Evolutionary conservation across 2,329 filamentous ascomycete species (phyloP), one percentile per base, ranked within the genome.

Genomic region (Beauveria asiatica): DNA sequence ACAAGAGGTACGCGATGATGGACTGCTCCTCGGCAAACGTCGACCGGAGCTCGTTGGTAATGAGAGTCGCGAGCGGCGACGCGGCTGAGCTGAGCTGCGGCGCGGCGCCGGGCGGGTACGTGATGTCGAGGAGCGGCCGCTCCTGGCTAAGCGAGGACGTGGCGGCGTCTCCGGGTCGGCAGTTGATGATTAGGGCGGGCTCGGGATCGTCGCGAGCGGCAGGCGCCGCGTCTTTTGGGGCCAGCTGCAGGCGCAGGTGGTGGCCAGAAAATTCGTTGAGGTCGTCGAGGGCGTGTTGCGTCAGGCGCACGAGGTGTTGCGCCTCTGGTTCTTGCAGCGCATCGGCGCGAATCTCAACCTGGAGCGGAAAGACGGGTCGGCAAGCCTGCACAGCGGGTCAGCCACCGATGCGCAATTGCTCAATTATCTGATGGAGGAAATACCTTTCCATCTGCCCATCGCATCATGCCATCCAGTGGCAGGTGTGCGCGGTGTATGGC

Each of bases 391-490:
- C 11, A 5, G 13, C 21, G 16, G 30, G 50, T 52, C n/a, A 48
- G 39, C 30, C 33, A 37, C 33, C 13, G 11, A 37, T 37, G 33
- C 5, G 33, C 13, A 16, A 6, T 37, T 37, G 13, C 33, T 37
- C 33, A 16, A 6, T 37, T 37, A 37, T 16, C 11, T 37, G 33
- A 5, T 16, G 33, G 5, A 37, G 33, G 3, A 16, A 6, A 37
- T 73, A 95, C 92, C 81, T 89, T 90, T 65, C 92, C 92, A 69
- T 95, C 89, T 10, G 91, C 89, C 93, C 94, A 97, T 63, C 88
- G 83, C 66, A 89, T 83, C 94, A 99, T 99, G 59, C 86, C 83
- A 69, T 88, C 82, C 65, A 97, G 74, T 5, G 94, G 94, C 66
- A 99, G 77, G 49, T 86, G 82, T 13, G 93, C 92, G 59, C 94